phyloP scores from a whole-genome alignment of 306 rosid species.

The Sophora flavescens region DNA sequence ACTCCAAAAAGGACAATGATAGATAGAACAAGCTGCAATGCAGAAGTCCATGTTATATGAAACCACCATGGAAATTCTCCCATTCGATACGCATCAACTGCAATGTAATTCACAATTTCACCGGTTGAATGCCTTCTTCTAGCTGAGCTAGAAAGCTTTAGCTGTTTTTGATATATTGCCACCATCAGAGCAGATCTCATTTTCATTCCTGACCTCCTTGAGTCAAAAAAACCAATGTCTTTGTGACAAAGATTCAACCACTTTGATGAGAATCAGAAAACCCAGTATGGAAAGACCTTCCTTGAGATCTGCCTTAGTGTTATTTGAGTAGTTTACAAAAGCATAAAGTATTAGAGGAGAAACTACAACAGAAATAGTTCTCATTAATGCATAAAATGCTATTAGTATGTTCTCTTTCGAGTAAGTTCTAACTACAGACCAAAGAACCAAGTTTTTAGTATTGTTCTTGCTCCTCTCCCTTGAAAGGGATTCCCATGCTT shows the following conservation, averaged over 20 bases:
- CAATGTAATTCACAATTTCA: constrained; percentile 81
- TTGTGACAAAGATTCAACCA: constrained; percentile 69
- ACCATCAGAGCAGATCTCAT: constrained; percentile 88
- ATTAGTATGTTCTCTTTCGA: constrained; percentile 63
- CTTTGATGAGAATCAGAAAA: constrained; percentile 55
- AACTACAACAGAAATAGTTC: constrained; percentile 56
- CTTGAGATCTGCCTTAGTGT: constrained; percentile 35
- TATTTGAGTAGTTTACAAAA: constrained; percentile 68
- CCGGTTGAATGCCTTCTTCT: constrained; percentile 74
- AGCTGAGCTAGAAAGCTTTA: constrained; percentile 70
- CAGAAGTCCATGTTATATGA: constrained; percentile 59
- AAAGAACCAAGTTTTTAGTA: constrained; percentile 56
- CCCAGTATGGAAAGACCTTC: constrained; percentile 66
- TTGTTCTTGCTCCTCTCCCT: constrained; percentile 49
- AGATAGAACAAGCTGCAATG: constrained; percentile 56
- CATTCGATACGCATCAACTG: constrained; percentile 85
- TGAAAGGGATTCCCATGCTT: constrained; percentile 60
- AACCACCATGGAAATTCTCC: constrained; percentile 95
- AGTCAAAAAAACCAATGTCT: constrained; percentile 71
- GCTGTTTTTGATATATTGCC: constrained; percentile 72
- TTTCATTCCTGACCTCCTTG: constrained; percentile 77
- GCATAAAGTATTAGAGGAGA: constrained; percentile 75
- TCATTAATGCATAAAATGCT: constrained; percentile 58
- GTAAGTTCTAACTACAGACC: constrained; percentile 58
- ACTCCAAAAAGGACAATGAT: constrained; percentile 61